Percentiles rank a stretch among this genome's conserved stretches.
Conservation (phyloP, 1,284 basidiomycete genomes). For the Xanthoconium separans region DNA sequence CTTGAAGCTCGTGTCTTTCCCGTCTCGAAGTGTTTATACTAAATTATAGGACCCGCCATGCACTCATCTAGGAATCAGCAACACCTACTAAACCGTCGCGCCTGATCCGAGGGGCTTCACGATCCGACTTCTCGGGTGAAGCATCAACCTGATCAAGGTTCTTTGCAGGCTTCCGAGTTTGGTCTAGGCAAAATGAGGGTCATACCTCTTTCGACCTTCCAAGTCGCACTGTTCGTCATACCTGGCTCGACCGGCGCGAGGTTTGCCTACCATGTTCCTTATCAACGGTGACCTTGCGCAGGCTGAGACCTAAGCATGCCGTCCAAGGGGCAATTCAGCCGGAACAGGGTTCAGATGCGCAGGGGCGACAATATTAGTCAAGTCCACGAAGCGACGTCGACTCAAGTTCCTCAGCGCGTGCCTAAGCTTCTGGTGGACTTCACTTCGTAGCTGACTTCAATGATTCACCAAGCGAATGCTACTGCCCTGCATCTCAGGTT, state of each 20-base stretch:
- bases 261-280: too few relatives aligned
- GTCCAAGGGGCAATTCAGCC: too few relatives aligned
- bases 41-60: neutral
- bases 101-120: slow-evolving; percentile 24
- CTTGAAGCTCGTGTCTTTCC: neutral
- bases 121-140: slow-evolving; percentile 4
- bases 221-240: too few relatives aligned
- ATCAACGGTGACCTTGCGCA: too few relatives aligned
- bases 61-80: slow-evolving; percentile 7
- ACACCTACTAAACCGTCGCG: neutral
- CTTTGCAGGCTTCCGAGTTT: neutral
- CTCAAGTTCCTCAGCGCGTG: too few relatives aligned
- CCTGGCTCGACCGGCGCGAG: too few relatives aligned
- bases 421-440: neutral
- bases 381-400: neutral
- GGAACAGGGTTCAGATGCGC: too few relatives aligned
- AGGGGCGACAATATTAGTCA: too few relatives aligned
- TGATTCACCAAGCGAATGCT: slow-evolving; percentile 9
- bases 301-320: too few relatives aligned
- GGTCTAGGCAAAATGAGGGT: neutral
- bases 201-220: neutral
- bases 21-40: neutral
- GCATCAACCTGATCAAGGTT: slow-evolving; percentile 1
- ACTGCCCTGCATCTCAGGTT: neutral
- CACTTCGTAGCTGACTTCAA: neutral